phyloP scores from a whole-genome alignment of 2,329 filamentous ascomycete genomes.

The Tolypocladium ovalisporum region DNA sequence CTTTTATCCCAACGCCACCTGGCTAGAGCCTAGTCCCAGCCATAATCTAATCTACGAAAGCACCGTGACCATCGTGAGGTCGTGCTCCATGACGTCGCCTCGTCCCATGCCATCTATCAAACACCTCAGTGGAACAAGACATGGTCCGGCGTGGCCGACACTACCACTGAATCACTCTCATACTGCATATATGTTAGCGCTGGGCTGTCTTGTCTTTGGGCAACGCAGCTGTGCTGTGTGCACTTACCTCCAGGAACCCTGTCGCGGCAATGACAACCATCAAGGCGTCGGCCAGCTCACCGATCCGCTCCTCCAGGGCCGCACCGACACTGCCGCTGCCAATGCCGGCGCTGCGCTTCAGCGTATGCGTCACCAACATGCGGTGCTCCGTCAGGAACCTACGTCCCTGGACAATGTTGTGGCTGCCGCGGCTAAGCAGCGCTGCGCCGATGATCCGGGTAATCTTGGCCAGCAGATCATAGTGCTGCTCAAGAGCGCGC shows the following conservation, averaged over 20 bases:
- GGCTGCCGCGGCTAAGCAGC: conserved; percentile 68
- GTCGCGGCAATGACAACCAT: conserved; percentile 75
- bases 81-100: not conserved
- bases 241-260: conserved; percentile 72
- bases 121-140: conserved; percentile 27
- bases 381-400: conserved; percentile 75
- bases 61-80: not conserved
- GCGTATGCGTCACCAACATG: conserved; percentile 73
- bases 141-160: conserved; percentile 19
- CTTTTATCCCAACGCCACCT: conserved; percentile 1
- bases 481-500: conserved; percentile 68
- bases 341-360: conserved; percentile 81
- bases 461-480: conserved; percentile 69
- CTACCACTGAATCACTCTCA: conserved; percentile 26
- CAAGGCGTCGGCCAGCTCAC: conserved; percentile 74
- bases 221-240: not conserved
- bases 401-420: conserved; percentile 72
- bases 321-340: conserved; percentile 33
- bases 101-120: not conserved
- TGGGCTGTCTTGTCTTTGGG: not conserved
- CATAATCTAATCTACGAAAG: not conserved
- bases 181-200: conserved; percentile 19
- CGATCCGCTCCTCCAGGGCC: conserved; percentile 48
- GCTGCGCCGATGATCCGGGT: conserved; percentile 74
- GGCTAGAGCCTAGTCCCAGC: not conserved